Percentiles rank a stretch among this genome's conserved stretches.
phyloP scores from a whole-genome alignment of 305 asterid species.

The Fraxinus sp. region DNA sequence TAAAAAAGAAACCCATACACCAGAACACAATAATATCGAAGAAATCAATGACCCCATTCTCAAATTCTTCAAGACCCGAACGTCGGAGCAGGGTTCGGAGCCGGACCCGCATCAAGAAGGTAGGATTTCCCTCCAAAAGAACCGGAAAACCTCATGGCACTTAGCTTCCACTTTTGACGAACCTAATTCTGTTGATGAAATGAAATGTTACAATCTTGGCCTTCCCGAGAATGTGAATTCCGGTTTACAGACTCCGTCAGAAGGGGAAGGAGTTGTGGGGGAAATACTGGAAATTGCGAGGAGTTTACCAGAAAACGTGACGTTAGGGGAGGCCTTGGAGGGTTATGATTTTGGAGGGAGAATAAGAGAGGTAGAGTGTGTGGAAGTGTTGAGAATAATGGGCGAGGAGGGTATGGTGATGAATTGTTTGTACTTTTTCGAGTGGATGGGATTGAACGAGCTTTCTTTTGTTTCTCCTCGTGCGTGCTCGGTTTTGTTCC shows the following conservation, averaged over 20 bases:
- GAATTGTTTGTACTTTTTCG: constrained; percentile 70
- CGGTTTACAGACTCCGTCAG: constrained; percentile 16
- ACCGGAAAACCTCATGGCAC: constrained; percentile 77
- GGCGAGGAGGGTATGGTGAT: constrained; percentile 58
- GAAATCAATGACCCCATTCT: constrained; percentile 61
- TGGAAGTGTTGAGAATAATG: constrained; percentile 62
- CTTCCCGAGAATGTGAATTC: constrained; percentile 18
- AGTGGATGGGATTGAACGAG: constrained; percentile 88
- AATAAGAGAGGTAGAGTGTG: constrained; percentile 61
- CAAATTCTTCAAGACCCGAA: constrained; percentile 60
- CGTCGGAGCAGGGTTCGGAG: constrained; percentile 31
- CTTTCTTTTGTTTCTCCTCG: constrained; percentile 71
- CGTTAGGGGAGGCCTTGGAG: constrained; percentile 77
- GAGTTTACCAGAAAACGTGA: constrained; percentile 57
- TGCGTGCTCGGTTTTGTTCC: constrained; percentile 65
- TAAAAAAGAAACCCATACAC: constrained; percentile 25
- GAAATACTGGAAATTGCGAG: constrained; percentile 55
- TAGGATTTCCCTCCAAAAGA: constrained; percentile 53
- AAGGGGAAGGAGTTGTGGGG: constrained; percentile 48
- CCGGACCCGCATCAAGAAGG: constrained; percentile 65
- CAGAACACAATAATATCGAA: constrained; percentile 20
- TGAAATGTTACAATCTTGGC: not conserved
- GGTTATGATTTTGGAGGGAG: constrained; percentile 47
- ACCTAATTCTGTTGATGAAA: constrained; percentile 23
- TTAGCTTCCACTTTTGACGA: constrained; percentile 41